These are phyloP conservation scores for Eremochloa ophiuroides DNA, from an alignment of 176 grass and related monocot genomes.

Conservation along the genomic window DNA sequence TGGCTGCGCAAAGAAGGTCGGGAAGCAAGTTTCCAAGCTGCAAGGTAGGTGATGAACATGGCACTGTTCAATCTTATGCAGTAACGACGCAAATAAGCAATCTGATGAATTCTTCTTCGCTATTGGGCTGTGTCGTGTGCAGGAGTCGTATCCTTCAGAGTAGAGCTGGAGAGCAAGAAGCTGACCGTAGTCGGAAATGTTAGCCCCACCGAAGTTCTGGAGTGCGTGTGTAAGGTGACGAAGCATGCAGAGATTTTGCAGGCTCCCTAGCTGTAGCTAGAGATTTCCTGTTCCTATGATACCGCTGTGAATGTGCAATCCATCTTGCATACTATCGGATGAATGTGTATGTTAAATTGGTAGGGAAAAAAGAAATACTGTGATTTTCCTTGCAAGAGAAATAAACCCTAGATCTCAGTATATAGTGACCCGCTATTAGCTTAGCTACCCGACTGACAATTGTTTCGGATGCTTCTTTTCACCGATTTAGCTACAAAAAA, in stretches of 20 bases:
- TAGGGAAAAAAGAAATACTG: background rate
- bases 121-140: too few relatives aligned
- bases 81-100: too few relatives aligned
- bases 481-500: background rate
- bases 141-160: conserved; percentile 74
- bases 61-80: too few relatives aligned
- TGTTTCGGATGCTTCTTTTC: background rate
- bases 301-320: background rate
- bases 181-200: conserved; percentile 73
- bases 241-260: conserved; percentile 70
- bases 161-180: conserved; percentile 77
- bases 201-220: conserved; percentile 51
- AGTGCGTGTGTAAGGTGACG: conserved; percentile 67
- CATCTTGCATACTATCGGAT: background rate
- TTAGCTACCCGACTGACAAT: too few relatives aligned
- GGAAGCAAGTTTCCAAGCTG: conserved; percentile 89
- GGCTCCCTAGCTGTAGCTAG: too few relatives aligned
- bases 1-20: conserved; percentile 86
- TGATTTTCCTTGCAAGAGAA: background rate
- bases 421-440: too few relatives aligned
- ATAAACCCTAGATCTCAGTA: background rate
- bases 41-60: too few relatives aligned
- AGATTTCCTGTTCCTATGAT: too few relatives aligned
- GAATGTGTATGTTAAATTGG: background rate
- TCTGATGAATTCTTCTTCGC: too few relatives aligned